phyloP scores from a whole-genome alignment of 2,329 filamentous ascomycete species.

The Capronia americana region DNA sequence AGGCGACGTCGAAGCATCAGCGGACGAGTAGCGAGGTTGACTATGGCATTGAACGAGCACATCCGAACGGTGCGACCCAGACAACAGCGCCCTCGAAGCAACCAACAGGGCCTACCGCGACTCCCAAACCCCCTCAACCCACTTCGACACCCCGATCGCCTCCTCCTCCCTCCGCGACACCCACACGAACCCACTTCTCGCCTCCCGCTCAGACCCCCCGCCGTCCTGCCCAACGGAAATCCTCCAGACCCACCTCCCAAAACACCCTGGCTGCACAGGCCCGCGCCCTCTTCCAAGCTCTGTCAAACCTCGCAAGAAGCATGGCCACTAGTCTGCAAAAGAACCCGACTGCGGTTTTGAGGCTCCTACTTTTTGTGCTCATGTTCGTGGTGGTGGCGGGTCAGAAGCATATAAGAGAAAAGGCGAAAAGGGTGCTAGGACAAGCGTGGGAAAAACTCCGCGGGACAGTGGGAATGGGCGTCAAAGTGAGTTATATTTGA shows the following conservation, averaged over 20 bases:
- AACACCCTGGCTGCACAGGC: conserved; percentile 50
- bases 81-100: conserved; percentile 36
- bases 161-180: conserved; percentile 18
- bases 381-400: conserved; percentile 79
- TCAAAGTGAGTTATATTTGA: conserved; percentile 91
- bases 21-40: conserved; percentile 70
- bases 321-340: conserved; percentile 59
- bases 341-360: conserved; percentile 62
- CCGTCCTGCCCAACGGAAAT: conserved; percentile 27
- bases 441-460: conserved; percentile 80
- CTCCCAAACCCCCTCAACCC: conserved; percentile 23
- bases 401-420: conserved; percentile 74
- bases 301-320: conserved; percentile 59
- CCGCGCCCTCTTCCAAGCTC: conserved; percentile 51
- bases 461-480: conserved; percentile 90
- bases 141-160: conserved; percentile 25
- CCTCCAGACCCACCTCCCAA: conserved; percentile 35
- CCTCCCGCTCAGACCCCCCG: conserved; percentile 32
- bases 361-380: conserved; percentile 77
- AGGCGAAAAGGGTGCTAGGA: conserved; percentile 71
- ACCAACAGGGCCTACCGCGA: conserved; percentile 25
- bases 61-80: conserved; percentile 45
- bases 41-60: conserved; percentile 68
- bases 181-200: conserved; percentile 29
- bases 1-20: conserved; percentile 53